phyloP scores from a whole-genome alignment of 192 early-diverging fungal genomes.

The Blastocladiella britannica region DNA sequence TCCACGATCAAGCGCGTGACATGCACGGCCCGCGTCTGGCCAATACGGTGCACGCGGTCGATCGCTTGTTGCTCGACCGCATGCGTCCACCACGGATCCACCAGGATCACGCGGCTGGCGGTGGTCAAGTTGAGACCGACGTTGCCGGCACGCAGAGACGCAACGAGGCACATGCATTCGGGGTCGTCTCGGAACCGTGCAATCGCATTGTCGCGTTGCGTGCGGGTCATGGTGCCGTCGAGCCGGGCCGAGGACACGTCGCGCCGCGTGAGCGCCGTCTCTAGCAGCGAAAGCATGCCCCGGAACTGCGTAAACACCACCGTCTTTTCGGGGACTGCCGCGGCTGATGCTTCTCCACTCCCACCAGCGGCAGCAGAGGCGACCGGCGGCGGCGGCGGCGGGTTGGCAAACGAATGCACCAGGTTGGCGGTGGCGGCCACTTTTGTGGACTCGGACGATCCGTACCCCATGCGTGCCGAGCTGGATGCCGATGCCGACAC shows the following conservation, averaged over 20 bases:
- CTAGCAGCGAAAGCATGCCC: conserved; percentile 53
- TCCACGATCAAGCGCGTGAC: conserved; percentile 46
- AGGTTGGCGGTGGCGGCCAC: background rate
- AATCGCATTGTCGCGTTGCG: conserved; percentile 38
- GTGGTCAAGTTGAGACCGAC: conserved; percentile 54
- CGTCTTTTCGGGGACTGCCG: conserved; percentile 26
- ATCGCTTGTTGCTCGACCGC: conserved; percentile 59
- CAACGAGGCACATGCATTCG: conserved; percentile 33
- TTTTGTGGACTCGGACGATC: no score
- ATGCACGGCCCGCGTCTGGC: conserved; percentile 38
- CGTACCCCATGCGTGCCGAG: no score
- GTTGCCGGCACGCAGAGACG: conserved; percentile 46
- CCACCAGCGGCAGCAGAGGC: no score
- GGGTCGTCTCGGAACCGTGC: conserved; percentile 38
- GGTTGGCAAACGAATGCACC: background rate
- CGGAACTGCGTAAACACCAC: conserved; percentile 95
- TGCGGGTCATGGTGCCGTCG: conserved; percentile 53
- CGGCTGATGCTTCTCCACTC: conserved; percentile 10
- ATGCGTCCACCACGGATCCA: conserved; percentile 65
- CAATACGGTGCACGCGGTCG: conserved; percentile 61
- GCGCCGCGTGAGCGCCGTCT: conserved; percentile 24
- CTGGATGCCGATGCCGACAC: background rate
- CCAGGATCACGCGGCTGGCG: conserved; percentile 45
- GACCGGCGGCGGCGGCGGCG: no score
- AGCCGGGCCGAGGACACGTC: conserved; percentile 44